phyloP scores from a whole-genome alignment of 495 filamentous ascomycete species.

The Annulohypoxylon stygium region DNA sequence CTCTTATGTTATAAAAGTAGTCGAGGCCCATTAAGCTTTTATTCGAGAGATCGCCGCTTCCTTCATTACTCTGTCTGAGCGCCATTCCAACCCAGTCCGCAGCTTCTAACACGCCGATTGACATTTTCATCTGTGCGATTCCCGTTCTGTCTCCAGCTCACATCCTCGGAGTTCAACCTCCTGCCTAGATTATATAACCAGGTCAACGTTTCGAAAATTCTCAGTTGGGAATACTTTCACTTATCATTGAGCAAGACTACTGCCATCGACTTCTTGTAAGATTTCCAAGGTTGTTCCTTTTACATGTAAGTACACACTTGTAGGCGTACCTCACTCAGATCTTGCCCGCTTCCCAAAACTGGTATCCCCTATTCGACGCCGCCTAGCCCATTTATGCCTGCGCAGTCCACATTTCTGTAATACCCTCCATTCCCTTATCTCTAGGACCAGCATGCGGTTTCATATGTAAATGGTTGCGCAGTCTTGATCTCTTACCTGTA shows the following conservation, averaged over 20 bases:
- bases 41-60: neutral
- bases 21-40: neutral
- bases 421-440: neutral
- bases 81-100: neutral
- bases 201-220: neutral
- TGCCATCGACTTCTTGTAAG: neutral
- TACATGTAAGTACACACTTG: neutral
- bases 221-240: too few relatives aligned
- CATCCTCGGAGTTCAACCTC: neutral
- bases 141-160: neutral
- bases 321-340: neutral
- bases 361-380: too few relatives aligned
- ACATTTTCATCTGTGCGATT: neutral
- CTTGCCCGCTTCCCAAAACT: too few relatives aligned
- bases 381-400: neutral
- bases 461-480: neutral
- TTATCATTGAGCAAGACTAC: neutral
- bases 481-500: neutral
- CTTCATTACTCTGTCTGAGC: neutral
- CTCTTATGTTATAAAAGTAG: neutral
- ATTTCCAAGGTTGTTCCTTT: neutral
- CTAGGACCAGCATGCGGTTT: neutral
- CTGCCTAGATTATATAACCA: neutral
- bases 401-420: neutral
- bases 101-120: neutral